A percentile compares a stretch with the other conserved stretches of the same genome.
These are phyloP conservation scores for Ramaria sp. DNA, from an alignment of 768 basidiomycete species.

Conservation along the genomic window DNA sequence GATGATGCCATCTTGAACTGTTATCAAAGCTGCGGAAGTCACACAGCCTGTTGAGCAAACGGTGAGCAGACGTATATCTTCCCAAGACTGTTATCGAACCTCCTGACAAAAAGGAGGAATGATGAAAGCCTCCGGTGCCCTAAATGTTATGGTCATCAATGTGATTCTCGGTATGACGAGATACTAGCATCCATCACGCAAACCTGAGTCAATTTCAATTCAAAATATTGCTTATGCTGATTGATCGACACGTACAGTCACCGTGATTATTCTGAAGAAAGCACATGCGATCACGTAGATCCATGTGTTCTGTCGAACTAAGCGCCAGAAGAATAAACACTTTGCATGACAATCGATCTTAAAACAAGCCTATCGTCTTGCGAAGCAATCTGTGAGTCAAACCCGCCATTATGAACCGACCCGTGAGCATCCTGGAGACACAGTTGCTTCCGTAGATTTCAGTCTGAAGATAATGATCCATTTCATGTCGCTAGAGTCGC, in stretches of 20 bases:
- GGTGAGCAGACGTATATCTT: background rate
- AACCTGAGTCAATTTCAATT: constrained; percentile 48
- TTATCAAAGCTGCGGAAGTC: constrained; percentile 55
- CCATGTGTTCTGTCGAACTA: constrained; percentile 43
- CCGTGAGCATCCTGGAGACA: constrained; percentile 29
- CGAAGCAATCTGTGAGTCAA: constrained; percentile 41
- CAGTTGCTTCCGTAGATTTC: constrained; percentile 12
- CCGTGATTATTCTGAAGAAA: background rate
- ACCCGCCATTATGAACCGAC: constrained; percentile 40
- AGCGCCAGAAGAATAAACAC: background rate
- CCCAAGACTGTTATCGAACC: constrained; percentile 14
- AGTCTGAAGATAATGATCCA: constrained; percentile 15
- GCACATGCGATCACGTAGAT: constrained; percentile 50
- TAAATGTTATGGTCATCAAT: constrained; percentile 13
- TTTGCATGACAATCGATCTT: background rate
- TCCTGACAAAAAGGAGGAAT: constrained; percentile 49
- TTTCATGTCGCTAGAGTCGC: constrained; percentile 9
- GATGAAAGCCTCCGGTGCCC: constrained; percentile 49
- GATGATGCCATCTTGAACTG: constrained; percentile 50
- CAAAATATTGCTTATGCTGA: constrained; percentile 50
- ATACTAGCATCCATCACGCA: background rate
- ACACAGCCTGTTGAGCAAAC: constrained; percentile 29
- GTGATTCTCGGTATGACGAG: background rate
- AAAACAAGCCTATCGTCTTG: constrained; percentile 33
- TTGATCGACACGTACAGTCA: background rate